Base-by-base conservation (phyloP, 768 basidiomycete genomes). In the Roridomyces roridus region DNA sequence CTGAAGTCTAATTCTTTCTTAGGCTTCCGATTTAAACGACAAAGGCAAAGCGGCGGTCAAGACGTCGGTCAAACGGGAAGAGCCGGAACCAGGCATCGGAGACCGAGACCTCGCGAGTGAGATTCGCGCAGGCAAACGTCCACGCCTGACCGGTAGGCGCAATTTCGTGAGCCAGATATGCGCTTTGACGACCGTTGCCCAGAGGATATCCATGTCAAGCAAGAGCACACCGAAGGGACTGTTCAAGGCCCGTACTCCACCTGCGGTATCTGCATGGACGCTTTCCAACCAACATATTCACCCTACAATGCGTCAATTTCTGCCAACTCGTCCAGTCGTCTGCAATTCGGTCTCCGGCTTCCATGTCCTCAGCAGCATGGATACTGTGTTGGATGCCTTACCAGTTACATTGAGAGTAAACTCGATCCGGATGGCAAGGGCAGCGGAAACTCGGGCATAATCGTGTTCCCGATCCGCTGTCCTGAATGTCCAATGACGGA, bases 221-320 rank as follows among this genome's bases (percentile, higher is more conserved):
- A 56, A 42, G 58, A 65, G 35, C 46, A 58, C 4, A 53, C 46
- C 47, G 49, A 57, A 14, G 48, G 55, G 17, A 25, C 50, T 34
- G 29, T 46, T 10, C 21, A 10, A n/a, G n/a, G 46, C 8, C 29
- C 46, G 5, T 72, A 71, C 46, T 63, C 69, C 2, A 68, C 37
- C 1, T 77, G 76, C 47, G 74, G 72, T 4, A 77, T 77, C 42
- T 77, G 77, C 63, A 66, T 74, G 57, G 77, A 78, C 42, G 57
- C 72, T 1, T 76, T 76, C 54, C 70, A 72, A 36, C 53, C 54
- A 7, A 74, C 75, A 0, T 57, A 72, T 56, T 72, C 73, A 2
- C 73, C 74, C 12, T 53, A 71, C 26, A 57, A 64, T 5, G 74
- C 76, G 0, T 65, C 74, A 4, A 62, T 67, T 5, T 69, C 70